Evolutionary conservation across 768 basidiomycete genomes (phyloP).

Genomic region (Amanita subjunquillea): DNA sequence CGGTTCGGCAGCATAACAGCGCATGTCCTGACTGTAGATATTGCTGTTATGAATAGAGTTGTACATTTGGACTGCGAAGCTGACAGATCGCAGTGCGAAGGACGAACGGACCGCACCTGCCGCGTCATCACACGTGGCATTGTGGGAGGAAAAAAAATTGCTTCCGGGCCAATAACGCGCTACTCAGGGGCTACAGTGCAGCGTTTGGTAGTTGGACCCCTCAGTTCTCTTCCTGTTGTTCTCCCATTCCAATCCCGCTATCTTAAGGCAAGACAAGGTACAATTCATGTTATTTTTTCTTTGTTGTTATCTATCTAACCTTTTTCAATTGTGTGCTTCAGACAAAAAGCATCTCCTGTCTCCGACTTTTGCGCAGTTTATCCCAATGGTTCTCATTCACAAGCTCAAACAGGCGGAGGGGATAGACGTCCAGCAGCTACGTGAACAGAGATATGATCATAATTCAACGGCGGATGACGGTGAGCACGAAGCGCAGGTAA

Average conservation of each 20-base stretch:
- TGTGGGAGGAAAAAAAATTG: slow-evolving; percentile 14
- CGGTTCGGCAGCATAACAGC: too few species aligned
- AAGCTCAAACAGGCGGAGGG: slow-evolving; percentile 13
- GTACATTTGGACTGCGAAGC: not conserved
- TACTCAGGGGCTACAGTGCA: slow-evolving; percentile 16
- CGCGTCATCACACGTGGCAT: slow-evolving; percentile 12
- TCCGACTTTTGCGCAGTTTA: not conserved
- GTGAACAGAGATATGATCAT: not conserved
- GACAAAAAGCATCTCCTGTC: slow-evolving; percentile 11
- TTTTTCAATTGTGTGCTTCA: not conserved
- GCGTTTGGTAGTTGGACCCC: slow-evolving; percentile 7
- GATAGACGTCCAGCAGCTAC: slow-evolving; percentile 7
- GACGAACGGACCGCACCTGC: not conserved
- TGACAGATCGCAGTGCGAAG: not conserved
- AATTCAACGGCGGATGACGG: not conserved
- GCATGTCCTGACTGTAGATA: not conserved
- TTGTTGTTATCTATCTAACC: not conserved
- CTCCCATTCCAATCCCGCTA: not conserved
- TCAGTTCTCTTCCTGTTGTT: slow-evolving; percentile 5
- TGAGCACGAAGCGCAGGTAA: not conserved
- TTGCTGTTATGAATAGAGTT: not conserved
- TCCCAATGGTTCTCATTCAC: slow-evolving; percentile 14
- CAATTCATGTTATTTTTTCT: not conserved
- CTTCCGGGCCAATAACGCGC: slow-evolving; percentile 12
- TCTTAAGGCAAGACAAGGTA: not conserved